Conservation (phyloP, 2,329 filamentous ascomycete genomes). For the Pestalotiopsis sp. region DNA sequence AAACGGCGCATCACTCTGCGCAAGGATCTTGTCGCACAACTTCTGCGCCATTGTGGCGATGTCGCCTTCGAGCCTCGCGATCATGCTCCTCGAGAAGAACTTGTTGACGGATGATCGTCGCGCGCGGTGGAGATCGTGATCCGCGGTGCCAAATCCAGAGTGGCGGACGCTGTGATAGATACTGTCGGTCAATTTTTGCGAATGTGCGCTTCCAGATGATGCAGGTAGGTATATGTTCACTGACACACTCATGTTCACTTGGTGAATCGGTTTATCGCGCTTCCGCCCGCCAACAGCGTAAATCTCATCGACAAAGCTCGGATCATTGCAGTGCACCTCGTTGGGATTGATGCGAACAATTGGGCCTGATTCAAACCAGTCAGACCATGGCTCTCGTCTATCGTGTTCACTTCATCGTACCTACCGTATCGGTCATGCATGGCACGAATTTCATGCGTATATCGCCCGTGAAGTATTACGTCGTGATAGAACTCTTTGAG, state of each 20-base stretch:
- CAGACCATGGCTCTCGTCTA: not conserved
- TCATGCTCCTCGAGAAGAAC: slow-evolving; percentile 34
- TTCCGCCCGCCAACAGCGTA: slow-evolving; percentile 35
- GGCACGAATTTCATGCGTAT: slow-evolving; percentile 20
- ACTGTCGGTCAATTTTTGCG: not conserved
- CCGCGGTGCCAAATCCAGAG: slow-evolving; percentile 24
- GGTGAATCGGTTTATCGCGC: not conserved
- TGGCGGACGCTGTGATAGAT: not conserved
- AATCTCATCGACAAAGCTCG: slow-evolving; percentile 40
- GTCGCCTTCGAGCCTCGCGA: slow-evolving; percentile 33
- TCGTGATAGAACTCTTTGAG: slow-evolving; percentile 26
- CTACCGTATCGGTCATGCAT: slow-evolving; percentile 28
- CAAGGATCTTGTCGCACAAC: not conserved
- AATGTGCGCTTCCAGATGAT: too few relatives aligned
- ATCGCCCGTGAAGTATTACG: slow-evolving; percentile 21
- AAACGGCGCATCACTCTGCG: slow-evolving; percentile 9
- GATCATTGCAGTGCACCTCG: slow-evolving; percentile 25
- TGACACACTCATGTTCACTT: not conserved
- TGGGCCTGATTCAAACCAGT: slow-evolving; percentile 8
- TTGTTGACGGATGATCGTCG: slow-evolving; percentile 30
- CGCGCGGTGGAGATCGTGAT: slow-evolving; percentile 31
- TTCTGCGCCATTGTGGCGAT: slow-evolving; percentile 15
- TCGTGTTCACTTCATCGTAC: not conserved
- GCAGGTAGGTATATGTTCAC: not conserved
- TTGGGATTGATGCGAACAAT: slow-evolving; percentile 24